Base-by-base conservation (phyloP, 1,284 basidiomycete species). In the Volvariella surrecta region DNA sequence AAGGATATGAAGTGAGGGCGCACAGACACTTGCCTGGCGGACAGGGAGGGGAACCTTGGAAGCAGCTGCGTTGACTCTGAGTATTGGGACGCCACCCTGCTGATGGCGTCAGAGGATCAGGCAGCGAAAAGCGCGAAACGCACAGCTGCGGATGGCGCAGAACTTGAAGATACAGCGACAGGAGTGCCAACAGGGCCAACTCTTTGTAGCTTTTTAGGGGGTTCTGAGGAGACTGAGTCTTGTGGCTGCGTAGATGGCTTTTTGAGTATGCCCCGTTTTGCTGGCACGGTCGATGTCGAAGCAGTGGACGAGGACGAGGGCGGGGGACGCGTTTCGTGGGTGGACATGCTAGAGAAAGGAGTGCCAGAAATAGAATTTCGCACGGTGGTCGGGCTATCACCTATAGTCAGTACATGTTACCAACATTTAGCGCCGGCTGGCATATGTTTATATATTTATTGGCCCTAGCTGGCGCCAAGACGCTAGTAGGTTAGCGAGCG, bases 41-140 rank as follows among this genome's bases (percentile, higher is more conserved):
- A 82, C 77, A 2, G 78, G 73, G 37, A 88, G 52, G 0, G 87
- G 63, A 16, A 89, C 76, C 43, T 71, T 69, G 11, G 81, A 84
- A 45, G 71, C 69, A 0, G 79, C 80, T 4, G 82, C 70, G 56
- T 72, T 79, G 38, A 81, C 61, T 53, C 69, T 68, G 35, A 90
- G 69, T 24, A 82, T 55, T n/a, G 87, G 88, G 0, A 70, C 73
- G 18, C 82, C 82, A 39, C 66, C 66, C 77, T 82, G 42, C 16
- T 32, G 28, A 3, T 35, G 35, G 24, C 16, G 21, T 24, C 15
- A 43, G 28, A 38, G 30, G 32, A 24, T 50, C 30, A 40, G 24
- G 30, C 42, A 42, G 34, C 18, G 28, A n/a, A 40, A 45, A 39
- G 11, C 32, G 32, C 32, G 32, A 40, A 39, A 17, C 67, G 54